Conservation (phyloP, 345 rosid species). For the Moricandia moricandioides region DNA sequence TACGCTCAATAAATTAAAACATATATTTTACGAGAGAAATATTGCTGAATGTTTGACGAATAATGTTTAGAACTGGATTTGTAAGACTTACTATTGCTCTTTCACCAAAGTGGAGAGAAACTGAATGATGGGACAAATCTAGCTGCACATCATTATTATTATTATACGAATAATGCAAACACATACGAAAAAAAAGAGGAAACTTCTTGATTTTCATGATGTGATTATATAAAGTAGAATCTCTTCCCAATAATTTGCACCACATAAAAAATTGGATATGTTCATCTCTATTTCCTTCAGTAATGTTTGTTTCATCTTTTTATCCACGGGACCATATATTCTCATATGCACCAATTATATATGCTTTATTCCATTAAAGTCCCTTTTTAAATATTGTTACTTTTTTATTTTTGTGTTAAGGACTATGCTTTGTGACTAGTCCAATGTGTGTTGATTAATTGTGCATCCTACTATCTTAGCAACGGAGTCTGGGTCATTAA, state of each 20-base stretch:
- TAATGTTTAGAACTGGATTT: constrained; percentile 3
- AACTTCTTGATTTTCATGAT: not conserved
- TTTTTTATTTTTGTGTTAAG: not conserved
- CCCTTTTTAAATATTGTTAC: not conserved
- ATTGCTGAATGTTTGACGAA: not conserved
- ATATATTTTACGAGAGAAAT: not conserved
- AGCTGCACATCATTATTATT: constrained; percentile 3
- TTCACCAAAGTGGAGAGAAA: constrained; percentile 19
- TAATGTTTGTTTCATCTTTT: constrained; percentile 10
- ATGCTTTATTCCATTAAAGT: constrained; percentile 29
- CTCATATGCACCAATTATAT: constrained; percentile 5
- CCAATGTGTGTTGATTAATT: not conserved
- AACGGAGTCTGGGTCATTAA: constrained; percentile 23
- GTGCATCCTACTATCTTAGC: constrained; percentile 10
- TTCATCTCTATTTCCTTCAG: not conserved
- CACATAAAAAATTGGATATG: not conserved
- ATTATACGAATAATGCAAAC: constrained; percentile 12
- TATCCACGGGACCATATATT: constrained; percentile 14
- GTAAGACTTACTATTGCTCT: not conserved
- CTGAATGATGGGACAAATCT: constrained; percentile 5
- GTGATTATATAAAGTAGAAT: constrained; percentile 15
- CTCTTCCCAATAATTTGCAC: constrained; percentile 13
- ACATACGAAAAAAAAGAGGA: not conserved
- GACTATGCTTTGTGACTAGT: constrained; percentile 1
- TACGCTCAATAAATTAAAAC: not conserved